Percentiles rank a stretch among this genome's conserved stretches.
These are phyloP conservation scores for Fistulina hepatica DNA, from an alignment of 1,284 basidiomycete genomes.

Conservation along the genomic window DNA sequence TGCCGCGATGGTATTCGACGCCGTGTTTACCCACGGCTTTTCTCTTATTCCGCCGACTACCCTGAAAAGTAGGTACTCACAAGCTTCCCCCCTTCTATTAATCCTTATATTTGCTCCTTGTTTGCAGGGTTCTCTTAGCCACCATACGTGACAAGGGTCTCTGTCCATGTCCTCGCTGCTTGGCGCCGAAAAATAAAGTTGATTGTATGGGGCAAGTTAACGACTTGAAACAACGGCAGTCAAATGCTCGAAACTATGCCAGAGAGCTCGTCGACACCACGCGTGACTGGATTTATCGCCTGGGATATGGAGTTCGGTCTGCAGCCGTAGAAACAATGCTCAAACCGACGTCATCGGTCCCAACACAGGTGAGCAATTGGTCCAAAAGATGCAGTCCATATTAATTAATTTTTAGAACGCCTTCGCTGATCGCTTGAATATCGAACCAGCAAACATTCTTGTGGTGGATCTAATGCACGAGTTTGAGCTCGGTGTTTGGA, in stretches of 20 bases:
- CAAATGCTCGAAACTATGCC: slow-evolving; percentile 1
- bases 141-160: slow-evolving; percentile 21
- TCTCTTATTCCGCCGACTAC: slow-evolving; percentile 22
- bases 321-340: slow-evolving; percentile 15
- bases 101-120: neutral
- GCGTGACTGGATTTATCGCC: slow-evolving; percentile 18
- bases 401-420: slow-evolving; percentile 22
- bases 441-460: slow-evolving; percentile 17
- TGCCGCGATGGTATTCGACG: slow-evolving; percentile 16
- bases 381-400: neutral
- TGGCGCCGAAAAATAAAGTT: slow-evolving; percentile 16
- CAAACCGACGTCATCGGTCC: slow-evolving; percentile 20
- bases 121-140: slow-evolving; percentile 20
- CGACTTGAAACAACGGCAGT: slow-evolving; percentile 9
- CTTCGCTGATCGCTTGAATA: slow-evolving; percentile 17
- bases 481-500: slow-evolving; percentile 23
- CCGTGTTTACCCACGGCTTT: slow-evolving; percentile 15
- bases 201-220: slow-evolving; percentile 13
- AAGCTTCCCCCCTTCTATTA: neutral
- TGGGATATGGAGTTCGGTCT: slow-evolving; percentile 17
- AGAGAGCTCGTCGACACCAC: slow-evolving; percentile 11
- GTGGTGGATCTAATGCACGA: slow-evolving; percentile 22
- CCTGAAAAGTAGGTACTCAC: slow-evolving; percentile 22
- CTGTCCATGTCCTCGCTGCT: slow-evolving; percentile 24
- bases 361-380: slow-evolving; percentile 15